These are phyloP conservation scores for Stachybotrys elegans DNA, from an alignment of 2,329 filamentous ascomycete genomes.

Conservation along the genomic window DNA sequence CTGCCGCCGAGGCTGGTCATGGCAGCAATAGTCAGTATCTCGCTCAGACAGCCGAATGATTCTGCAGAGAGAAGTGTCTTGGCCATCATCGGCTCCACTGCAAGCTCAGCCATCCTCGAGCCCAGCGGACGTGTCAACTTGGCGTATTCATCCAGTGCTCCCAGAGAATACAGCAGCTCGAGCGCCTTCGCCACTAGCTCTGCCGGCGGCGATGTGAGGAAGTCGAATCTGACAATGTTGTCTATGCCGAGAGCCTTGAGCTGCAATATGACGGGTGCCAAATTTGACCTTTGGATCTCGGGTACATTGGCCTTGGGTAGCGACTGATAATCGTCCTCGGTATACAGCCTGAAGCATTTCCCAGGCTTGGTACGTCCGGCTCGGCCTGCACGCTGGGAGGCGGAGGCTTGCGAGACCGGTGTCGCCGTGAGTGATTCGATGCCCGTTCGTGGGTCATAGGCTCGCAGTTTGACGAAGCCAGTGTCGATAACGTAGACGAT, in stretches of 20 bases:
- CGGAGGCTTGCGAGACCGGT: constrained; percentile 83
- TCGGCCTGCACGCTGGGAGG: constrained; percentile 84
- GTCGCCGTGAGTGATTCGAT: constrained; percentile 84
- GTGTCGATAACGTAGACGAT: constrained; percentile 88
- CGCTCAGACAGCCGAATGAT: constrained; percentile 72
- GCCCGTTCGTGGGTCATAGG: constrained; percentile 77
- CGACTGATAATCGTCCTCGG: constrained; percentile 61
- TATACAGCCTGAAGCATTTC: constrained; percentile 92
- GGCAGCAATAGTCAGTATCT: constrained; percentile 86
- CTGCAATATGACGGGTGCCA: constrained; percentile 83
- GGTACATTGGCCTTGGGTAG: constrained; percentile 73
- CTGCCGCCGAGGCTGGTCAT: constrained; percentile 85
- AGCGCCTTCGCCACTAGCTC: constrained; percentile 81
- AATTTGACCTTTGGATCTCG: constrained; percentile 87
- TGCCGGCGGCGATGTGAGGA: constrained; percentile 78
- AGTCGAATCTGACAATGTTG: constrained; percentile 88
- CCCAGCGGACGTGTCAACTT: constrained; percentile 89
- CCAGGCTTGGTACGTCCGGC: constrained; percentile 85
- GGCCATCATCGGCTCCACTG: constrained; percentile 93
- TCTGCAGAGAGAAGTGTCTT: constrained; percentile 76
- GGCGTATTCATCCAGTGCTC: constrained; percentile 82
- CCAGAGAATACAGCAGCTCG: constrained; percentile 81
- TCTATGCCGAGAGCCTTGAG: constrained; percentile 94
- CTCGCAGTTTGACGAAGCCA: constrained; percentile 85
- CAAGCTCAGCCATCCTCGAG: constrained; percentile 84